These are phyloP conservation scores for Ulmus americana DNA, from an alignment of 331 rosid genomes.

Conservation along the genomic window DNA sequence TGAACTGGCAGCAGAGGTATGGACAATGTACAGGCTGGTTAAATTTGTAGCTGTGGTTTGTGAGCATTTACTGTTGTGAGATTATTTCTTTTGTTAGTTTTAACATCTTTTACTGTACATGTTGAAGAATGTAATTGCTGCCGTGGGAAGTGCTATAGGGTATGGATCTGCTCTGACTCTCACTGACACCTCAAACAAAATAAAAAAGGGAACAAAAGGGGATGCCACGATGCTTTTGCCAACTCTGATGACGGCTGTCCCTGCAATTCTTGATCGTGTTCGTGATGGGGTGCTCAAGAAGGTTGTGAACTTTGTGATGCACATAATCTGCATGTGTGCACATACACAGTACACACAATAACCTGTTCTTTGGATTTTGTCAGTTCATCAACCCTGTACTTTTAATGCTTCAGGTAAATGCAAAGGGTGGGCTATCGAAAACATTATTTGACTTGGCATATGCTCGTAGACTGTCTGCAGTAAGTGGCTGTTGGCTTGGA, in stretches of 20 bases:
- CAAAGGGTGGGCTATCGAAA: conserved; percentile 71
- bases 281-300: conserved; percentile 86
- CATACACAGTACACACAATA: not conserved
- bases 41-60: conserved; percentile 19
- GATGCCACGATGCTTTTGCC: conserved; percentile 70
- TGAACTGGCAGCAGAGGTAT: conserved; percentile 93
- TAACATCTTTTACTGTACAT: conserved; percentile 25
- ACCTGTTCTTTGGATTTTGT: conserved; percentile 12
- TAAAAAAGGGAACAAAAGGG: conserved; percentile 78
- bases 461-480: conserved; percentile 70
- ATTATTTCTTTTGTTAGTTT: conserved; percentile 14
- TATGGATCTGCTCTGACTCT: conserved; percentile 92
- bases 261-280: conserved; percentile 96
- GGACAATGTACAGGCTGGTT: conserved; percentile 23
- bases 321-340: conserved; percentile 1
- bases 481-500: conserved; percentile 94
- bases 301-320: conserved; percentile 45
- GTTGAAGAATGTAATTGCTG: conserved; percentile 65
- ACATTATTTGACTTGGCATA: conserved; percentile 81
- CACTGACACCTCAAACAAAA: conserved; percentile 88
- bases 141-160: conserved; percentile 85
- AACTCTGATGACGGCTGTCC: conserved; percentile 87
- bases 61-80: conserved; percentile 4
- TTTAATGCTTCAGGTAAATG: conserved; percentile 52
- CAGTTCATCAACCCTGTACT: conserved; percentile 21